Evolutionary conservation across 2,329 filamentous ascomycete species (phyloP), one percentile per base, ranked within the genome.

Genomic region (Xylaria sp.): DNA sequence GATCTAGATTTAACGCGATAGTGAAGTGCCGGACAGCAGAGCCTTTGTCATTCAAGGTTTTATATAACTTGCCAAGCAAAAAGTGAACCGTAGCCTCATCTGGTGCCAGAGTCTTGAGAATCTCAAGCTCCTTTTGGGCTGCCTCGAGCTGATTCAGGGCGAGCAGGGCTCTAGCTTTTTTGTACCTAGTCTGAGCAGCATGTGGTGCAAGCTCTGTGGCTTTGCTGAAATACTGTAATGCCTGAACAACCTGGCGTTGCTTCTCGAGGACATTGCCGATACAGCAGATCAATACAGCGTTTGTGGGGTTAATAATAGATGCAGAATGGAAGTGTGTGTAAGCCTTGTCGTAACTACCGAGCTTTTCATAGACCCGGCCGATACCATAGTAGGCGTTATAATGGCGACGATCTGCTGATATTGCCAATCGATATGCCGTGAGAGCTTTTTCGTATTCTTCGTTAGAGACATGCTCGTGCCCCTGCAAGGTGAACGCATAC

Each of bases 301-400:
- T 98, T 69, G 93, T 95, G 2, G 95, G 94, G 76, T 99, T 98
- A 81, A 99, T 97, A 51, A 86, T 85, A 13, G 93, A 91, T 1
- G 96, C 96, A 23, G 93, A 92, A 68, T 93, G 89, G 84, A 97
- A 99, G 82, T 99, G 95, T 67, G 91, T 90, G 77, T 97, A 93
- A 1, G 96, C 95, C 79, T 96, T 93, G 70, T 97, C 93, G 75
- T 93, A 94, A 79, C 94, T 94, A 77, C 94, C 94, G 75, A 97
- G 88, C 77, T 94, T 95, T 80, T 97, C 93, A 76, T 95, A 96
- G 1, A 97, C 94, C 68, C 88, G 86, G 36, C 89, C 90, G 66
- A 92, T 90, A 73, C 96, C 96, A 79, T 98, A 99, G 88, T 97
- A 98, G n/a, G 95, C 96, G 78, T 98, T 97, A 83, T 98, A 99